A percentile compares a stretch with the other conserved stretches of the same genome.
Conservation (phyloP, 2,329 filamentous ascomycete species). For the Emmonsia crescens region DNA sequence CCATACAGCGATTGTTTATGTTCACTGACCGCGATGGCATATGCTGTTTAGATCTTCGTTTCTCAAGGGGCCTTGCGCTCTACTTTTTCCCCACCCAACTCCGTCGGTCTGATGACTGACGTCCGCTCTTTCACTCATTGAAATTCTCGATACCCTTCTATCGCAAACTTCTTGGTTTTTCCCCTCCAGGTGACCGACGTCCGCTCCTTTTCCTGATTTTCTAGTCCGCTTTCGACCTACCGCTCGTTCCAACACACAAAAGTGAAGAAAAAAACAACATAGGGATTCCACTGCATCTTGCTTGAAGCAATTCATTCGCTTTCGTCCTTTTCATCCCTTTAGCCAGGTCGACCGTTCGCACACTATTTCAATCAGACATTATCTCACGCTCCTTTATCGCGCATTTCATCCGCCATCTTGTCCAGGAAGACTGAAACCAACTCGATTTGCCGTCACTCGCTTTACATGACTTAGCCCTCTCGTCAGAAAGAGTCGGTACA, state of each 20-base stretch:
- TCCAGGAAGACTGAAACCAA: background rate
- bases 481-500: background rate
- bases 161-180: background rate
- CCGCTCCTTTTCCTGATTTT: background rate
- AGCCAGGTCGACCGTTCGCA: background rate
- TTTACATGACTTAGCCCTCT: background rate
- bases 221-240: background rate
- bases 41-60: background rate
- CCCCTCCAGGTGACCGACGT: background rate
- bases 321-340: background rate
- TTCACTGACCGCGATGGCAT: background rate
- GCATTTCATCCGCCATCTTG: background rate
- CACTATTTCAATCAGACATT: background rate
- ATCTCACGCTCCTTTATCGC: background rate
- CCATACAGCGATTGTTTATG: background rate
- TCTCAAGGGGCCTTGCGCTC: background rate
- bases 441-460: background rate
- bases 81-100: background rate
- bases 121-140: conserved; percentile 12
- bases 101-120: conserved; percentile 10
- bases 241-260: background rate
- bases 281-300: background rate
- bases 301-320: conserved; percentile 1
- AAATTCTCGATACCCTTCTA: background rate
- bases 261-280: background rate